Evolutionary conservation across 176 grass and related monocot genomes (phyloP).

Genomic region (Calamus simplicifolius): DNA sequence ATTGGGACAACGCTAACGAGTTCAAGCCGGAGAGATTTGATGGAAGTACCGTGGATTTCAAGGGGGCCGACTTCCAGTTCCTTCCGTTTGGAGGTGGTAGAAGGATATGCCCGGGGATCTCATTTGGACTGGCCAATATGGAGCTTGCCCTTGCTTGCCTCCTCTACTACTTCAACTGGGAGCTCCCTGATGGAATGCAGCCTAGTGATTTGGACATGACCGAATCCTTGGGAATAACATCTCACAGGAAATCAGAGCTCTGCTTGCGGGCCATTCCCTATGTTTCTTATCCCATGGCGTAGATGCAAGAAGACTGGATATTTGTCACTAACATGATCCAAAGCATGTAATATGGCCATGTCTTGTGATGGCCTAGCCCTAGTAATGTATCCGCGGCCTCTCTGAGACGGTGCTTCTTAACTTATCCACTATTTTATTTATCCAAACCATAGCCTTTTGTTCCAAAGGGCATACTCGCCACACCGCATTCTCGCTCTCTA

Average conservation of each 20-base stretch:
- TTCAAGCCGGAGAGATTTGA: constrained; percentile 10
- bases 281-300: too few species aligned
- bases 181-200: not conserved
- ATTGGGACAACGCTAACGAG: not conserved
- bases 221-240: not conserved
- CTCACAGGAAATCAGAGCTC: not conserved
- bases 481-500: too few species aligned
- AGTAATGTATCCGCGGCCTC: too few species aligned
- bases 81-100: not conserved
- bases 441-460: too few species aligned
- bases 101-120: not conserved
- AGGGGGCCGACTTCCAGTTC: not conserved
- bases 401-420: too few species aligned
- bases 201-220: constrained; percentile 2
- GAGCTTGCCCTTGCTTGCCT: not conserved
- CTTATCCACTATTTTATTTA: too few species aligned
- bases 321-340: too few species aligned
- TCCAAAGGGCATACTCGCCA: too few species aligned
- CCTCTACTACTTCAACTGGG: constrained; percentile 12
- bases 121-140: not conserved
- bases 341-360: too few species aligned
- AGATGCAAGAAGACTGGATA: too few species aligned
- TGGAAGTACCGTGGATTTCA: not conserved
- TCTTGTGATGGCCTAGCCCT: too few species aligned
- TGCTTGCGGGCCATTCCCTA: too few species aligned